A percentile compares a stretch with the other conserved stretches of the same genome.
Conservation (phyloP, 306 rosid genomes). For the Morella rubra region DNA sequence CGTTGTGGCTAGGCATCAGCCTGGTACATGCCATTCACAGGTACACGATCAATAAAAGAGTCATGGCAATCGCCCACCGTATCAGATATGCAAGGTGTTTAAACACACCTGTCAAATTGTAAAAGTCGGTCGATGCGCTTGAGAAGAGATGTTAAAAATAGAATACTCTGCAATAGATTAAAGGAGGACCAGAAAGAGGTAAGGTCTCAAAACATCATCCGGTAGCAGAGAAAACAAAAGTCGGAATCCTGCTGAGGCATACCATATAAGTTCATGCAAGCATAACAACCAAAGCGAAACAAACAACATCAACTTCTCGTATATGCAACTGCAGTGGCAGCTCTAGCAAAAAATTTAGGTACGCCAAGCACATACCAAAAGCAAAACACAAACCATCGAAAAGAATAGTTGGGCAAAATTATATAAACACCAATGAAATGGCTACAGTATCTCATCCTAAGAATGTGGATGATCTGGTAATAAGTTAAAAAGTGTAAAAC, state of each 20-base stretch:
- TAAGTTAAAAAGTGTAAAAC: not conserved
- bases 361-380: slow-evolving; percentile 2
- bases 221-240: not conserved
- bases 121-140: slow-evolving; percentile 86
- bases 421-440: not conserved
- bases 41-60: slow-evolving; percentile 23
- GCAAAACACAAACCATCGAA: not conserved
- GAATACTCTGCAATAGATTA: slow-evolving; percentile 70
- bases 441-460: not conserved
- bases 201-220: not conserved
- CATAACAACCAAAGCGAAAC: not conserved
- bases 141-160: slow-evolving; percentile 75
- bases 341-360: not conserved
- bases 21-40: slow-evolving; percentile 51
- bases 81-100: slow-evolving; percentile 27
- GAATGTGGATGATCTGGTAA: not conserved
- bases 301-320: not conserved
- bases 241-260: not conserved
- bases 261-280: no score
- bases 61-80: slow-evolving; percentile 25
- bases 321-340: not conserved
- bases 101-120: slow-evolving; percentile 83
- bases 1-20: slow-evolving; percentile 96
- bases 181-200: slow-evolving; percentile 15
- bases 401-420: not conserved